Percentiles rank a stretch among this genome's conserved stretches.
Conservation (phyloP, 1,139 yeast genomes). For the Hansenula lynferdii region DNA sequence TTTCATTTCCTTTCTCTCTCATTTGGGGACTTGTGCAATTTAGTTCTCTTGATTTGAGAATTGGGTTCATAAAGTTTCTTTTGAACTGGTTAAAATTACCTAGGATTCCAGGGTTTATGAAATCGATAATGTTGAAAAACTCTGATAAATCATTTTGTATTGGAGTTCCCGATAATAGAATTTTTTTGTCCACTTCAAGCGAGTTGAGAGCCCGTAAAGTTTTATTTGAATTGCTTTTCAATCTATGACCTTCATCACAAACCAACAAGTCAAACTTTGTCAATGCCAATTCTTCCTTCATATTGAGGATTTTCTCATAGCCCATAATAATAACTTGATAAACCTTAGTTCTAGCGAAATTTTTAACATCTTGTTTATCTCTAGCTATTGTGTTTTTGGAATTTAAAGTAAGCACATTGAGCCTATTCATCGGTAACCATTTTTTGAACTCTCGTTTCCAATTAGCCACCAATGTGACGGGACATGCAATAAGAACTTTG, state of each 20-base stretch:
- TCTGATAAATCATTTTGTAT: conserved; percentile 89
- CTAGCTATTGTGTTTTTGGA: conserved; percentile 39
- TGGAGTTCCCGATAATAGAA: conserved; percentile 88
- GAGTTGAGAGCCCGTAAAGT: conserved; percentile 57
- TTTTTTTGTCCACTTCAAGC: conserved; percentile 50
- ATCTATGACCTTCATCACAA: conserved; percentile 94
- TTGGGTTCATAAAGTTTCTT: conserved; percentile 64
- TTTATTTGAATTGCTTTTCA: conserved; percentile 69
- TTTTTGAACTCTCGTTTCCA: conserved; percentile 88
- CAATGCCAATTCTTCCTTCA: conserved; percentile 47
- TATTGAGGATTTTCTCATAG: conserved; percentile 70
- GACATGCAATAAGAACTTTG: conserved; percentile 80
- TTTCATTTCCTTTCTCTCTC: conserved; percentile 52
- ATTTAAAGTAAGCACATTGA: conserved; percentile 44
- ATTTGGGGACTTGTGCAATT: conserved; percentile 51
- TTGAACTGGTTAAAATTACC: conserved; percentile 66
- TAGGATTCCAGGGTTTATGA: conserved; percentile 77
- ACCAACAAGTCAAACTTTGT: conserved; percentile 66
- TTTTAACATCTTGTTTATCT: conserved; percentile 54
- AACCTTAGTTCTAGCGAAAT: conserved; percentile 64
- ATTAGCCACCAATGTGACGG: conserved; percentile 81
- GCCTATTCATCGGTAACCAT: conserved; percentile 72
- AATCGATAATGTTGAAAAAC: conserved; percentile 75
- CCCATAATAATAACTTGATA: conserved; percentile 84
- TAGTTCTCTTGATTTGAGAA: conserved; percentile 67